A percentile compares a stretch with the other conserved stretches of the same genome.
Conservation (phyloP, 495 filamentous ascomycete species). For the Patellaria atrata region DNA sequence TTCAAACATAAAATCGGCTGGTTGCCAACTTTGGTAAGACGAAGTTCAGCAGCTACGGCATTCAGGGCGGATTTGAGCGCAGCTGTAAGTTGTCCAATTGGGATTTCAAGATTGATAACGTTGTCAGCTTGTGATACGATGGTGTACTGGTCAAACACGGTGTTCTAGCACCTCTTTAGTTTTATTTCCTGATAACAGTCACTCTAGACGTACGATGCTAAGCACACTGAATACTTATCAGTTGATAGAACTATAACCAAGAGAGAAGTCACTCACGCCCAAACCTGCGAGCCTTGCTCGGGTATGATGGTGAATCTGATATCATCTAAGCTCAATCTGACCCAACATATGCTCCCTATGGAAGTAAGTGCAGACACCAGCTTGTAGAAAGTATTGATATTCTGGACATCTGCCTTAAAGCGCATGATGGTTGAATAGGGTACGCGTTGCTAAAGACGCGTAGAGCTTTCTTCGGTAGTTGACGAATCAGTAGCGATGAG, state of each 20-base stretch:
- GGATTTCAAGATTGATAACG: conserved; percentile 89
- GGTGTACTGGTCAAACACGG: conserved; percentile 79
- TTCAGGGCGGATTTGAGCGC: conserved; percentile 73
- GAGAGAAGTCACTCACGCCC: conserved; percentile 82
- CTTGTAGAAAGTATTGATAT: conserved; percentile 72
- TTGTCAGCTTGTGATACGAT: conserved; percentile 74
- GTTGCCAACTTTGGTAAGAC: conserved; percentile 83
- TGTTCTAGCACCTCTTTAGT: conserved; percentile 36
- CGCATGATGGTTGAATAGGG: conserved; percentile 21
- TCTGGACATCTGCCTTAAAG: conserved; percentile 42
- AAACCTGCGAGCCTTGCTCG: conserved; percentile 86
- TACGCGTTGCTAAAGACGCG: too few relatives aligned
- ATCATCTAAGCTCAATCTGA: conserved; percentile 70
- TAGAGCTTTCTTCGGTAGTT: too few relatives aligned
- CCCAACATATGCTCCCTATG: conserved; percentile 84
- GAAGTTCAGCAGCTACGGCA: conserved; percentile 62
- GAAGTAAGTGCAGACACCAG: conserved; percentile 72
- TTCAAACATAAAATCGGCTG: conserved; percentile 74
- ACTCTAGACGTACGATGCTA: conserved; percentile 28
- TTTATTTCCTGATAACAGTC: conserved; percentile 1
- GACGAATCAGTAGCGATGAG: too few relatives aligned
- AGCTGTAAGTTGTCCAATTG: conserved; percentile 62
- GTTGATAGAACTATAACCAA: not conserved
- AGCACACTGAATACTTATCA: conserved; percentile 25
- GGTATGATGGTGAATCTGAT: conserved; percentile 92